Evolutionary conservation across 495 filamentous ascomycete species (phyloP).

Genomic region (Zalerion maritima): DNA sequence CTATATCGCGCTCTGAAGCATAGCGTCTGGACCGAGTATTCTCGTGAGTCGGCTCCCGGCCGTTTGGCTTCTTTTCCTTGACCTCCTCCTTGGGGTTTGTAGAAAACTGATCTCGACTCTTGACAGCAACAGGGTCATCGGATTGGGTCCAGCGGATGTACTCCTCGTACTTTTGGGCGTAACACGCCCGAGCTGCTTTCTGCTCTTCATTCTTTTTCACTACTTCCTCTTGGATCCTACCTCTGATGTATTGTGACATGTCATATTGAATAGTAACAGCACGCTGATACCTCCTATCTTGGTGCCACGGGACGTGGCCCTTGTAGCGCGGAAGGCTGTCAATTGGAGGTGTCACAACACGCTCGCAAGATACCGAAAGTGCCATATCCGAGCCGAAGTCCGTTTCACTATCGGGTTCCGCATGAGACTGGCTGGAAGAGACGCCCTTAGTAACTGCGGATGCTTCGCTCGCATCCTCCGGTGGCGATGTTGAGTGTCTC

Average conservation of each 20-base stretch:
- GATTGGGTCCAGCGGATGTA: slow-evolving; percentile 37
- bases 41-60: slow-evolving; percentile 14
- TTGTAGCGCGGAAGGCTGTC: slow-evolving; percentile 29
- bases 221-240: slow-evolving; percentile 12
- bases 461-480: too few species aligned
- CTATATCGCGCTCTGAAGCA: slow-evolving; percentile 56
- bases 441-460: too few species aligned
- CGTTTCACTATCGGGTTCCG: too few species aligned
- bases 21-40: slow-evolving; percentile 19
- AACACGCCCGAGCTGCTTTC: slow-evolving; percentile 14
- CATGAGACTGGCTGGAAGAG: too few species aligned
- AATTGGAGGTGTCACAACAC: slow-evolving; percentile 7
- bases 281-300: slow-evolving; percentile 22
- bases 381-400: slow-evolving; percentile 9
- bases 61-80: slow-evolving; percentile 43
- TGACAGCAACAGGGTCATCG: slow-evolving; percentile 31
- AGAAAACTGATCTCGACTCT: slow-evolving; percentile 28
- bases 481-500: too few species aligned
- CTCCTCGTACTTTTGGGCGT: slow-evolving; percentile 28
- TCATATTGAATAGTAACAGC: slow-evolving; percentile 13
- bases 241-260: slow-evolving; percentile 20
- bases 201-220: slow-evolving; percentile 13
- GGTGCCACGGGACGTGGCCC: slow-evolving; percentile 26
- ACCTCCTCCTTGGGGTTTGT: slow-evolving; percentile 21
- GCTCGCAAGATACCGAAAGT: slow-evolving; percentile 5